phyloP scores from a whole-genome alignment of 768 basidiomycete genomes.

The Mycena sanguinolenta region DNA sequence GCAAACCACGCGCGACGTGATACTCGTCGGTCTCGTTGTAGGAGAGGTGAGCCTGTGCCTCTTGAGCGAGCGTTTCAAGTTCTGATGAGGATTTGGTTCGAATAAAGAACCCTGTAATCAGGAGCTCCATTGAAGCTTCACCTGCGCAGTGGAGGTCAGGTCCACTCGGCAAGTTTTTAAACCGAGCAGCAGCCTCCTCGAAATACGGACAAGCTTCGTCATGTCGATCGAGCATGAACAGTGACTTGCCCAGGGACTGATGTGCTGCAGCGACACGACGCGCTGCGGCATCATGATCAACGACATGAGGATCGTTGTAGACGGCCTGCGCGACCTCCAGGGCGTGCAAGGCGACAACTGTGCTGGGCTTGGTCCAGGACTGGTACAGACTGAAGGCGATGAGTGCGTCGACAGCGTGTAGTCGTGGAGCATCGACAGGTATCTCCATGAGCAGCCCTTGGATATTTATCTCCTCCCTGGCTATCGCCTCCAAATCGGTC shows the following conservation, averaged over 20 bases:
- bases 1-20: neutral
- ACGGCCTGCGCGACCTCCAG: constrained; percentile 11
- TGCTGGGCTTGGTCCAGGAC: constrained; percentile 30
- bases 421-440: neutral
- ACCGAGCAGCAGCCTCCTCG: neutral
- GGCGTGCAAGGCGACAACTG: constrained; percentile 15
- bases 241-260: neutral
- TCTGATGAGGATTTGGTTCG: neutral
- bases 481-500: neutral
- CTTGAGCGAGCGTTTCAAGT: neutral
- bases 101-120: neutral
- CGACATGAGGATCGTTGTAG: neutral
- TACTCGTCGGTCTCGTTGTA: neutral
- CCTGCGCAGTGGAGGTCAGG: neutral
- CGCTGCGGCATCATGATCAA: neutral
- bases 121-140: neutral
- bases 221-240: neutral
- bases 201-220: neutral
- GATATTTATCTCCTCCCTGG: neutral
- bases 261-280: neutral
- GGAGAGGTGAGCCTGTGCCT: neutral
- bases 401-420: constrained; percentile 32
- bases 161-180: neutral
- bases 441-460: constrained; percentile 32
- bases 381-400: constrained; percentile 38